Evolutionary conservation across 495 filamentous ascomycete genomes (phyloP).

Genomic region (Venustampulla echinocandica): DNA sequence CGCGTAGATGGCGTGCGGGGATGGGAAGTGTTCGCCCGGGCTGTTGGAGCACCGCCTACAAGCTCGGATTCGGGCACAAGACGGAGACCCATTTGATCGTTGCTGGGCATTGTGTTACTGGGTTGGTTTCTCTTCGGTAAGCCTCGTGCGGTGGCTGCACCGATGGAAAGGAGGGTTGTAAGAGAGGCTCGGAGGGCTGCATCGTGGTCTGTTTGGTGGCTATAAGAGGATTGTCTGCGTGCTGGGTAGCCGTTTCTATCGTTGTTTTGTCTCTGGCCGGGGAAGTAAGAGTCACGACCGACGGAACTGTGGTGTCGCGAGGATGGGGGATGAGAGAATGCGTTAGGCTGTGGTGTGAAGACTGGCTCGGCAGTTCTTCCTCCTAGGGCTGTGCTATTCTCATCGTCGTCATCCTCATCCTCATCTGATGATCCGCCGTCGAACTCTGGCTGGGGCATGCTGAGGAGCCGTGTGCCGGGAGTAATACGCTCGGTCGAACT

Average conservation of each 20-base stretch:
- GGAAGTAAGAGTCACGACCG: slow-evolving; percentile 30
- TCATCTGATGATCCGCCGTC: slow-evolving; percentile 38
- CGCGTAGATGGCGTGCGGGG: slow-evolving; percentile 18
- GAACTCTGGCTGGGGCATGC: slow-evolving; percentile 27
- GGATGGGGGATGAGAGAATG: slow-evolving; percentile 75
- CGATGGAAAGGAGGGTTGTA: slow-evolving; percentile 89
- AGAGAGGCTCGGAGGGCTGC: slow-evolving; percentile 85
- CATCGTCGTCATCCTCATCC: slow-evolving; percentile 61
- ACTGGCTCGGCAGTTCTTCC: slow-evolving; percentile 39
- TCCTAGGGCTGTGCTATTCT: slow-evolving; percentile 73
- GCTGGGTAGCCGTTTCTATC: slow-evolving; percentile 2
- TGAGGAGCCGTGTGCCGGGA: slow-evolving; percentile 13
- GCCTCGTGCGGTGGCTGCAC: slow-evolving; percentile 70
- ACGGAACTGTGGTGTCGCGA: slow-evolving; percentile 39
- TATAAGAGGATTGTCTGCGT: slow-evolving; percentile 30
- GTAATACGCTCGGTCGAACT: slow-evolving; percentile 73
- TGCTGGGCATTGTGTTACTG: slow-evolving; percentile 22
- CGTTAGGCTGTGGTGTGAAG: slow-evolving; percentile 83
- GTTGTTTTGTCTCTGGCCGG: slow-evolving; percentile 23
- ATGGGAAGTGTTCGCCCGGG: slow-evolving; percentile 20
- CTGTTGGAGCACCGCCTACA: slow-evolving; percentile 36
- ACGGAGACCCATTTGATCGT: slow-evolving; percentile 46
- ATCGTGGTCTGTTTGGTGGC: slow-evolving; percentile 78
- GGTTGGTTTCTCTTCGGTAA: slow-evolving; percentile 54
- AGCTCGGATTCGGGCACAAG: slow-evolving; percentile 72